Evolutionary conservation across 139 green algal genomes (phyloP).

Genomic region (Deuterostichococcus epilithicus): DNA sequence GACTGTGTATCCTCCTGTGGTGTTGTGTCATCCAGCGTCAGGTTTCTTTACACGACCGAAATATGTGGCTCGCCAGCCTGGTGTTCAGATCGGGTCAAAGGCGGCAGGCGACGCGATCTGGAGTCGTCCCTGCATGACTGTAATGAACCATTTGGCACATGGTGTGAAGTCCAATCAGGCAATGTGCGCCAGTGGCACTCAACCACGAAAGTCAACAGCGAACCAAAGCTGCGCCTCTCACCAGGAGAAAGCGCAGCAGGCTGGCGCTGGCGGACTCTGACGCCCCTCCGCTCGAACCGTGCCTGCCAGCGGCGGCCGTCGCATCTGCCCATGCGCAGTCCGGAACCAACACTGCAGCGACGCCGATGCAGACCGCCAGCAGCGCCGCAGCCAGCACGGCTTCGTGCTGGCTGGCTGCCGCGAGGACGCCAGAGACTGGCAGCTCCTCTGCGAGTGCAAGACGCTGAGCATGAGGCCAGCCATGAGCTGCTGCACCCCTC

Average conservation of each 20-base stretch:
- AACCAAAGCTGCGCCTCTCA: background rate
- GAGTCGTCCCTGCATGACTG: too few species aligned
- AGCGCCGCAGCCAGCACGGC: background rate
- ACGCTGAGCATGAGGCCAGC: too few species aligned
- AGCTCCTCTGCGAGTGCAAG: too few species aligned
- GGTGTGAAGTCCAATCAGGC: too few species aligned
- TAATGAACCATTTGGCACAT: too few species aligned
- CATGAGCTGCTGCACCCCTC: too few species aligned
- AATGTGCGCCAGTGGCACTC: background rate
- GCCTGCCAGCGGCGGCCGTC: too few species aligned
- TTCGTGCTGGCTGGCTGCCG: background rate
- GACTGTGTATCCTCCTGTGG: background rate
- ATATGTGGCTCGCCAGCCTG: background rate
- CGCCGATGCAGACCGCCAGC: background rate
- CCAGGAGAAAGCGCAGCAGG: background rate
- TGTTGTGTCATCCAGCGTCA: too few species aligned
- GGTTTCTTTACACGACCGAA: background rate
- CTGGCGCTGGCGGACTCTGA: background rate
- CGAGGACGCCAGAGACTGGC: too few species aligned
- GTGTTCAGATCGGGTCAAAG: too few species aligned
- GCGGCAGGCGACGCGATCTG: too few species aligned
- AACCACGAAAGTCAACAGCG: background rate
- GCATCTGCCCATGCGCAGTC: background rate
- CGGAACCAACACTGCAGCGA: background rate
- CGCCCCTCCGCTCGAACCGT: background rate